These are phyloP conservation scores for Diddensiella transvaalensis DNA, from an alignment of 805 yeast genomes.

Conservation along the genomic window DNA sequence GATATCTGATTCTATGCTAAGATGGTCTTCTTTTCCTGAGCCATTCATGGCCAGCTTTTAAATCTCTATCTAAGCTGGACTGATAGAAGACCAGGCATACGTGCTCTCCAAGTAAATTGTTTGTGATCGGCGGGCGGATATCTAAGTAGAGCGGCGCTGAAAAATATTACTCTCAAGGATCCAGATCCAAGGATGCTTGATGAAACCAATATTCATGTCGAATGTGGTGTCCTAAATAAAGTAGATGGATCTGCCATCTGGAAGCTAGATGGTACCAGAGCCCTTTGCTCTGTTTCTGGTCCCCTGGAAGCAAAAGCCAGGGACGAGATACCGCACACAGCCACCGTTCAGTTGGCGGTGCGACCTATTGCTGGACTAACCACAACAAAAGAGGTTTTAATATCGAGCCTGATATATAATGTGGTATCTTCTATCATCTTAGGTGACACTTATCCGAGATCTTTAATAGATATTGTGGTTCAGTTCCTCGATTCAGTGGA, in stretches of 20 bases:
- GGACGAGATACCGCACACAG: constrained; percentile 78
- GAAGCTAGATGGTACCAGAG: constrained; percentile 48
- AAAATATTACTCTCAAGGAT: too few relatives aligned
- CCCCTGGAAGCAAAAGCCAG: constrained; percentile 82
- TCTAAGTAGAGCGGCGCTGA: too few relatives aligned
- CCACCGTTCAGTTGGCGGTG: constrained; percentile 73
- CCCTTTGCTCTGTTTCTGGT: constrained; percentile 78
- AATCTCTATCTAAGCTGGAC: neutral
- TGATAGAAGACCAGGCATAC: too few relatives aligned
- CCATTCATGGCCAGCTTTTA: neutral
- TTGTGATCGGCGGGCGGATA: too few relatives aligned
- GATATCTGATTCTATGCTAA: constrained; percentile 45
- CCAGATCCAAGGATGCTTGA: too few relatives aligned
- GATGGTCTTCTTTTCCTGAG: constrained; percentile 18
- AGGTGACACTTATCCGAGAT: constrained; percentile 70
- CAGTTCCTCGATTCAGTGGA: constrained; percentile 60
- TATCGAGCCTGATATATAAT: constrained; percentile 67
- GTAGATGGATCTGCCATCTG: constrained; percentile 81
- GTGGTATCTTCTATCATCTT: constrained; percentile 60
- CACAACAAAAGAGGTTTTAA: constrained; percentile 64
- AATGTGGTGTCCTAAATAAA: constrained; percentile 41
- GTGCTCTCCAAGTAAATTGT: too few relatives aligned
- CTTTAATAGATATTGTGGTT: constrained; percentile 63
- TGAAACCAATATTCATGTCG: too few relatives aligned
- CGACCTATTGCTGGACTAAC: constrained; percentile 77